A percentile compares a stretch with the other conserved stretches of the same genome.
Evolutionary conservation across 2,329 filamentous ascomycete species (phyloP).

Genomic region (Xylaria polymorpha): DNA sequence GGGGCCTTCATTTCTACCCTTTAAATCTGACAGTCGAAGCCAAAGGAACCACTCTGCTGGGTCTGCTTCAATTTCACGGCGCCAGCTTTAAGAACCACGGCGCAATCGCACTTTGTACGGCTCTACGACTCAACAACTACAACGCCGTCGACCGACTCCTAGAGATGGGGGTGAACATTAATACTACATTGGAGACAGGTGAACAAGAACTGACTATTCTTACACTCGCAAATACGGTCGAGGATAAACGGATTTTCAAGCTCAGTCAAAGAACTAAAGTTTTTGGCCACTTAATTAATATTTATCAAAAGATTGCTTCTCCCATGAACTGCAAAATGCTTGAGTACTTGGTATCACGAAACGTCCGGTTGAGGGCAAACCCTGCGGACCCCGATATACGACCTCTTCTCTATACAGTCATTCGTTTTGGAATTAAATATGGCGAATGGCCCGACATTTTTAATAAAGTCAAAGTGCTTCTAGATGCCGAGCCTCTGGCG

Average conservation of each 20-base stretch:
- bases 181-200: neutral
- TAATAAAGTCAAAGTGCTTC: neutral
- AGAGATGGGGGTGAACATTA: neutral
- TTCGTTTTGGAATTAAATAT: neutral
- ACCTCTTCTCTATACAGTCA: neutral
- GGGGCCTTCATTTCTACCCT: too few species aligned
- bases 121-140: conserved; percentile 2
- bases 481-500: neutral
- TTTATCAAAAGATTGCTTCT: too few species aligned
- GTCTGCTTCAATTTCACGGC: neutral
- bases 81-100: conserved; percentile 12
- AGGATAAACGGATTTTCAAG: too few species aligned
- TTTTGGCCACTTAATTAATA: rapidly evolving
- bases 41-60: conserved; percentile 5
- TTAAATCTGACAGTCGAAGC: too few species aligned
- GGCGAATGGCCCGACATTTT: neutral
- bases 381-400: neutral
- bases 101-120: neutral
- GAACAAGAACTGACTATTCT: neutral
- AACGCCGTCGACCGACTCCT: conserved; percentile 10
- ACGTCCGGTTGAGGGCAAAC: neutral
- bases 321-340: neutral
- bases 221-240: neutral
- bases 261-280: neutral
- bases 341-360: conserved; percentile 14